Conservation (phyloP, 2,329 filamentous ascomycete genomes). For the Aureobasidium sp. region DNA sequence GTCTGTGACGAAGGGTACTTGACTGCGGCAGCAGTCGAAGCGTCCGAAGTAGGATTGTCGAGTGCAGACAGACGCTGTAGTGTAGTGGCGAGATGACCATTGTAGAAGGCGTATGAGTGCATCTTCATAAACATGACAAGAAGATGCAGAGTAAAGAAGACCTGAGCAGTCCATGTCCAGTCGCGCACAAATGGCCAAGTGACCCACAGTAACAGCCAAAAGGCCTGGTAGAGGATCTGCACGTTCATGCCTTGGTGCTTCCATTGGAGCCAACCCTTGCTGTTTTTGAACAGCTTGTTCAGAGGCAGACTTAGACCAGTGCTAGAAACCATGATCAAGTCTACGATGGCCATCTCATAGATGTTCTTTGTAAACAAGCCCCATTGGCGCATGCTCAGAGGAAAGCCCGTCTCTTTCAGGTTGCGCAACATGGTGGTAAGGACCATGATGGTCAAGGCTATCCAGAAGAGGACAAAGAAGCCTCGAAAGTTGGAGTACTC, state of each 20-base stretch:
- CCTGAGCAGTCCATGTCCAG: conserved; percentile 97
- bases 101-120: conserved; percentile 98
- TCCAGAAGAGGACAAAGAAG: conserved; percentile 98
- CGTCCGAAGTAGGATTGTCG: conserved; percentile 54
- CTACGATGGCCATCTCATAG: conserved; percentile 76
- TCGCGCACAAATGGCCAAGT: conserved; percentile 70
- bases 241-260: conserved; percentile 66
- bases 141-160: conserved; percentile 86
- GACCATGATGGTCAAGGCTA: conserved; percentile 92
- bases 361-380: conserved; percentile 80
- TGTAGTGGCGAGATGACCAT: conserved; percentile 86
- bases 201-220: conserved; percentile 73
- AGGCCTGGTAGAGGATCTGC: conserved; percentile 72
- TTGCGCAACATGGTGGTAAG: conserved; percentile 90
- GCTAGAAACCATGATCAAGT: conserved; percentile 75
- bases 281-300: conserved; percentile 59
- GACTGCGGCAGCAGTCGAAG: conserved; percentile 44
- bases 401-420: conserved; percentile 85
- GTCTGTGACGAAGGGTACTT: conserved; percentile 55
- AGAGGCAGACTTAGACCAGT: conserved; percentile 67
- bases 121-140: conserved; percentile 97
- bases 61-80: conserved; percentile 72
- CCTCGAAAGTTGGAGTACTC: conserved; percentile 92
- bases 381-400: conserved; percentile 82
- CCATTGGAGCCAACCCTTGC: conserved; percentile 60